Conservation (phyloP, 1,284 basidiomycete species). For the Violaceomyces palustris region DNA sequence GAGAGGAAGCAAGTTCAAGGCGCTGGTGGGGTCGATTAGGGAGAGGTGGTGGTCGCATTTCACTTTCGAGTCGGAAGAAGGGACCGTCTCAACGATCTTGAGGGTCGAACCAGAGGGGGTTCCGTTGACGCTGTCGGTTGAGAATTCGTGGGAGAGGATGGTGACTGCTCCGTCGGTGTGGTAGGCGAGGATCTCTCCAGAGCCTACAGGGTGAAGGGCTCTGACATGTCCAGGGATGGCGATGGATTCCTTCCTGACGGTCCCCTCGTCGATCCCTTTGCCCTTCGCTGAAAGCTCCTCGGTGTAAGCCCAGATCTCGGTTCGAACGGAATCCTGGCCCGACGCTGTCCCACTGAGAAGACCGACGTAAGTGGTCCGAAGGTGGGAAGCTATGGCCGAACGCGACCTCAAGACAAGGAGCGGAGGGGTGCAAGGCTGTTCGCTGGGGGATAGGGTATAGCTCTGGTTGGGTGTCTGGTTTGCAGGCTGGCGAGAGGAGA, state of each 20-base stretch:
- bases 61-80: neutral
- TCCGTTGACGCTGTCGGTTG: conserved; percentile 7
- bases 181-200: conserved; percentile 16
- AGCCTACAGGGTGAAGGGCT: conserved; percentile 20
- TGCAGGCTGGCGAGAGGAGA: no score
- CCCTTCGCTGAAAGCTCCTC: conserved; percentile 28
- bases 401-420: conserved; percentile 16
- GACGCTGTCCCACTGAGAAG: neutral
- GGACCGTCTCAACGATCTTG: neutral
- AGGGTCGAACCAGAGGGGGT: conserved; percentile 9
- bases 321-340: neutral
- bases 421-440: conserved; percentile 13
- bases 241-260: conserved; percentile 16
- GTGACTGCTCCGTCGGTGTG: conserved; percentile 21
- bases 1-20: no score
- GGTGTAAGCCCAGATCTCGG: conserved; percentile 16
- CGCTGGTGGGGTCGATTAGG: conserved; percentile 13
- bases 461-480: conserved; percentile 25
- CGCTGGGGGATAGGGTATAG: conserved; percentile 17
- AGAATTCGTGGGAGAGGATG: conserved; percentile 4
- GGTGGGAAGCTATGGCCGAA: conserved; percentile 5
- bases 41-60: conserved; percentile 3
- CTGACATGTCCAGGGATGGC: conserved; percentile 7
- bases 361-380: conserved; percentile 13
- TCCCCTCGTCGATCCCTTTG: conserved; percentile 18